phyloP scores from a whole-genome alignment of 441 rosid genomes.

The Dalechampia spathulata region DNA sequence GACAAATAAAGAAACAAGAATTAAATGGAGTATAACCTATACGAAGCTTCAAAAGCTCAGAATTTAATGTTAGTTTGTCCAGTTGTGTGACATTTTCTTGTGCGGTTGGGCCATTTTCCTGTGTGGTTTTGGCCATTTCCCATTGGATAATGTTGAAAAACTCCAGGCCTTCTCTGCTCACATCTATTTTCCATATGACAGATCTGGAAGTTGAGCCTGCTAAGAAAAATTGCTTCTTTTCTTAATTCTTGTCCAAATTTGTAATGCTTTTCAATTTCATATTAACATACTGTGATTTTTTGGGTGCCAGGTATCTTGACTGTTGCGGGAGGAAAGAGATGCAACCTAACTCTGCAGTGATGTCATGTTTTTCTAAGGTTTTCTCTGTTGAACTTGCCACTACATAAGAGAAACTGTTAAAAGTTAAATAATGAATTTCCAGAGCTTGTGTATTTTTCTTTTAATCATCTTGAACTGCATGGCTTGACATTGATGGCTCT shows the following conservation, averaged over 20 bases:
- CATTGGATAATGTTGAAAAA: too few relatives aligned
- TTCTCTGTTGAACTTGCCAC: neutral
- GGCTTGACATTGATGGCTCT: neutral
- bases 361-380: slow-evolving; percentile 44
- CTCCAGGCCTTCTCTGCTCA: neutral
- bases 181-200: neutral
- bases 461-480: neutral
- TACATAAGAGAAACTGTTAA: too few relatives aligned
- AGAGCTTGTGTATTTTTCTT: neutral
- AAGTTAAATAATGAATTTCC: too few relatives aligned
- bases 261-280: neutral
- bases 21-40: too few relatives aligned
- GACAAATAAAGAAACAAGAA: too few relatives aligned
- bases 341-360: slow-evolving; percentile 27
- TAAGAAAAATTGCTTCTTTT: too few relatives aligned
- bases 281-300: neutral
- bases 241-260: too few relatives aligned
- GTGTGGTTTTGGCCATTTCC: too few relatives aligned
- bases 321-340: slow-evolving; percentile 34
- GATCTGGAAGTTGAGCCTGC: neutral
- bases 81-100: neutral
- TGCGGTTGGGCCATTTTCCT: neutral
- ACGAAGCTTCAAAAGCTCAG: too few relatives aligned
- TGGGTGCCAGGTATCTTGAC: slow-evolving; percentile 32
- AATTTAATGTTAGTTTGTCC: neutral